Evolutionary conservation across 768 basidiomycete genomes (phyloP).

Genomic region (Lentinus brumalis): DNA sequence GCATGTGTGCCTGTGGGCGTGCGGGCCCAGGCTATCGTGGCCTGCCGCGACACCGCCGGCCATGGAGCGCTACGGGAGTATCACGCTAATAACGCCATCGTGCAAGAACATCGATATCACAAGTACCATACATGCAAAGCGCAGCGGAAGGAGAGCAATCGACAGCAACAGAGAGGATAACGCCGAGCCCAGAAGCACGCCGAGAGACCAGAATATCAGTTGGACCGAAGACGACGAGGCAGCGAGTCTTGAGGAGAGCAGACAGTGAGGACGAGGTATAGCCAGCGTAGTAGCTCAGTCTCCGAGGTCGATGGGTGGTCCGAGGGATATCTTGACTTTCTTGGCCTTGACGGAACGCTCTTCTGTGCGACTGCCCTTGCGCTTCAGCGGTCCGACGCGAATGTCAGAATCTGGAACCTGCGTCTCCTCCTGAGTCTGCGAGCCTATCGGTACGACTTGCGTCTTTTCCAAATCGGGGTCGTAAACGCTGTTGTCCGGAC

Average conservation of each 20-base stretch:
- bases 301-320: slow-evolving; percentile 69
- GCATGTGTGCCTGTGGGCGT: no score
- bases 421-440: slow-evolving; percentile 45
- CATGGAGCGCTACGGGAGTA: no score
- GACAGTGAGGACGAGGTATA: background rate
- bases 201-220: no score
- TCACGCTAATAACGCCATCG: no score
- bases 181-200: no score
- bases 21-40: no score
- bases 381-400: slow-evolving; percentile 31
- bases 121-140: no score
- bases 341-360: slow-evolving; percentile 38
- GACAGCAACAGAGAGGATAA: no score
- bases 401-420: slow-evolving; percentile 30
- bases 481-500: background rate
- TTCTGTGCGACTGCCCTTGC: slow-evolving; percentile 27
- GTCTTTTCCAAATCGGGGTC: background rate
- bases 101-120: no score
- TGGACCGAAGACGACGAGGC: no score
- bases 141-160: no score
- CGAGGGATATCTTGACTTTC: slow-evolving; percentile 74
- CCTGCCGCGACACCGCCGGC: no score
- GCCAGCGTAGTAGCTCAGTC: slow-evolving; percentile 44
- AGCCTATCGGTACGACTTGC: slow-evolving; percentile 11
- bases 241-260: slow-evolving; percentile 1